A percentile compares a stretch with the other conserved stretches of the same genome.
Conservation (phyloP, 2,329 filamentous ascomycete species). For the Hymenoscyphus salicellus region DNA sequence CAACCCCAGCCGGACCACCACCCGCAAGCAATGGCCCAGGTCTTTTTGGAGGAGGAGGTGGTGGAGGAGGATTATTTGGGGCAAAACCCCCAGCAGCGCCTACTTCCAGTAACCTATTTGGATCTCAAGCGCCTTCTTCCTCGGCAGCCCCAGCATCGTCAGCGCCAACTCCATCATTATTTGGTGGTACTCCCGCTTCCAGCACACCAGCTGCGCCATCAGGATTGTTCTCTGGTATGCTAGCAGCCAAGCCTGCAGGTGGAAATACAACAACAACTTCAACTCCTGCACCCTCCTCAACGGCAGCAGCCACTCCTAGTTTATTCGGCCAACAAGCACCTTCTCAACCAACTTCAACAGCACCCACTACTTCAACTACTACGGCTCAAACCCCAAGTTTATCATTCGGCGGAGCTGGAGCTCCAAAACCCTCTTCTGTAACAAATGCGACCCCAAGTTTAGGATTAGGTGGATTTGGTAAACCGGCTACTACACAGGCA, state of each 20-base stretch:
- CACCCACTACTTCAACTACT: slow-evolving; percentile 17
- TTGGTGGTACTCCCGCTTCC: slow-evolving; percentile 7
- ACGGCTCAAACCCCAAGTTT: slow-evolving; percentile 6
- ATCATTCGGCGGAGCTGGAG: slow-evolving; percentile 12
- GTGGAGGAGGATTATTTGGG: slow-evolving; percentile 21
- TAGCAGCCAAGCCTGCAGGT: slow-evolving; percentile 3
- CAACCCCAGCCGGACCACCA: slow-evolving; percentile 36
- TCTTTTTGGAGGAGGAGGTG: slow-evolving; percentile 17
- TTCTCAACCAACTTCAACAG: background rate
- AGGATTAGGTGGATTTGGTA: background rate
- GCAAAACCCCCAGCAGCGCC: slow-evolving; percentile 9
- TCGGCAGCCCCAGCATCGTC: slow-evolving; percentile 11
- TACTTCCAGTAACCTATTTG: slow-evolving; percentile 5
- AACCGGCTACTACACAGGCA: slow-evolving; percentile 4
- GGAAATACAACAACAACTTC: slow-evolving; percentile 9
- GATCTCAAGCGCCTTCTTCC: slow-evolving; percentile 11
- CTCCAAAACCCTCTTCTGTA: slow-evolving; percentile 9
- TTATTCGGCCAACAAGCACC: background rate
- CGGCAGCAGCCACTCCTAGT: background rate
- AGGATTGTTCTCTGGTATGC: slow-evolving; percentile 1
- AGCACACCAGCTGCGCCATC: slow-evolving; percentile 1
- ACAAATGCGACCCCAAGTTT: slow-evolving; percentile 6
- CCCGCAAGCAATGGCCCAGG: slow-evolving; percentile 25
- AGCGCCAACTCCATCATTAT: slow-evolving; percentile 8
- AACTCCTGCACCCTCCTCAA: background rate